A percentile compares a stretch with the other conserved stretches of the same genome.
phyloP scores from a whole-genome alignment of 2,329 filamentous ascomycete genomes.

The Fusarium sp. region DNA sequence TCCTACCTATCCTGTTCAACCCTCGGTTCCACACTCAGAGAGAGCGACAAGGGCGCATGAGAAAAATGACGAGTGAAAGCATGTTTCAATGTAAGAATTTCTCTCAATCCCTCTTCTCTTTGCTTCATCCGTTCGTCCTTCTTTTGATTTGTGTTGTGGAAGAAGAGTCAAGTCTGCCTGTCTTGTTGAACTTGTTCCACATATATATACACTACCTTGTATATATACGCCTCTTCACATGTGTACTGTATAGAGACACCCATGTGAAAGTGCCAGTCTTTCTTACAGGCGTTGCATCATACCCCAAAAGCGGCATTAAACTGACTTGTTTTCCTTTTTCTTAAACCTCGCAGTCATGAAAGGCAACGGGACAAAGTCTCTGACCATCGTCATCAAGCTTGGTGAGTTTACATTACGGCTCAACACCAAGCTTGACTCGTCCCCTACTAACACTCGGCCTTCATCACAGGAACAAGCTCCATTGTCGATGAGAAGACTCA shows the following conservation, averaged over 20 bases:
- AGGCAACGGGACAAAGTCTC: constrained; percentile 54
- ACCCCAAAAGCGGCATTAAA: constrained; percentile 47
- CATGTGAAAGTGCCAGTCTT: constrained; percentile 22
- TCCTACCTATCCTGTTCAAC: constrained; percentile 5
- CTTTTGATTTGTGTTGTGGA: constrained; percentile 9
- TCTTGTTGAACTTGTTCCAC: constrained; percentile 10
- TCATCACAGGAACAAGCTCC: constrained; percentile 89
- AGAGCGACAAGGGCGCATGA: constrained; percentile 37
- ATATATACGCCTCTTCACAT: constrained; percentile 13
- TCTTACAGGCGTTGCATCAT: not conserved
- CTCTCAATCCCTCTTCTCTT: constrained; percentile 10
- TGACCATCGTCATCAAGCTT: constrained; percentile 81
- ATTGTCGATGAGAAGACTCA: constrained; percentile 97
- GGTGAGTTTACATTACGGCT: constrained; percentile 61
- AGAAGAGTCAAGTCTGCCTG: constrained; percentile 3
- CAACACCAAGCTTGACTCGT: constrained; percentile 17
- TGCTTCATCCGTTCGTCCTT: constrained; percentile 24
- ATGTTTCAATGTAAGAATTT: constrained; percentile 39
- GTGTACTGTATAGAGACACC: constrained; percentile 1
- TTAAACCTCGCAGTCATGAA: constrained; percentile 66
- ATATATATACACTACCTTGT: not conserved
- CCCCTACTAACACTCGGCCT: constrained; percentile 30
- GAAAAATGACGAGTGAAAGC: constrained; percentile 43
- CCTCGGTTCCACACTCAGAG: constrained; percentile 38
- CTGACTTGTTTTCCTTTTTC: constrained; percentile 57